These are phyloP conservation scores for Didymella lethalis DNA, from an alignment of 2,329 filamentous ascomycete species.

Conservation along the genomic window DNA sequence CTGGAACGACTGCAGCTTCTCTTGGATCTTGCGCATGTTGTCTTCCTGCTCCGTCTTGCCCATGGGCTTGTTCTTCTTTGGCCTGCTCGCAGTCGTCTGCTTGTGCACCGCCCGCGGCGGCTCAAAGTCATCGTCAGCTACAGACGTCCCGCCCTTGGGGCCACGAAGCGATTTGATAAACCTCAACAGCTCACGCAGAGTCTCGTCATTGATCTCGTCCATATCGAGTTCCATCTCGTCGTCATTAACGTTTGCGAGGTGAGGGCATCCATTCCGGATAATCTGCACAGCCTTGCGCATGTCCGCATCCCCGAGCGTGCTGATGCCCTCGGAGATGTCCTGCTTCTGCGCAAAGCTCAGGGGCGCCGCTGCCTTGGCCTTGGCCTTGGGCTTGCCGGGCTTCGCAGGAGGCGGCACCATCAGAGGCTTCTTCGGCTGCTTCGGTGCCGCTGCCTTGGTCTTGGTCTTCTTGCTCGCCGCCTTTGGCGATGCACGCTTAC, in stretches of 20 bases:
- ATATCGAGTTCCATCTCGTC: constrained; percentile 72
- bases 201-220: constrained; percentile 63
- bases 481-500: constrained; percentile 65
- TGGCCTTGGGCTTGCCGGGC: constrained; percentile 55
- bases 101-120: constrained; percentile 51
- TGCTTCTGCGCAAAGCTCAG: constrained; percentile 85
- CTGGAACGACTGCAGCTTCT: constrained; percentile 59
- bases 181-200: constrained; percentile 63
- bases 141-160: constrained; percentile 46
- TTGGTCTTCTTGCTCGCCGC: constrained; percentile 57
- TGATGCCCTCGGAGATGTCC: constrained; percentile 85
- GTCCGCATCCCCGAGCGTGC: constrained; percentile 77
- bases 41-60: constrained; percentile 74
- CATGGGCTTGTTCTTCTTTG: constrained; percentile 81
- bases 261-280: constrained; percentile 82
- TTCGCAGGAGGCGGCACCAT: constrained; percentile 43
- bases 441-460: constrained; percentile 37
- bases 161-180: constrained; percentile 58
- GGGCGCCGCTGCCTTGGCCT: constrained; percentile 67
- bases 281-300: constrained; percentile 85
- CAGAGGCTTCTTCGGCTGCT: constrained; percentile 42
- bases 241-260: constrained; percentile 65
- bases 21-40: constrained; percentile 69
- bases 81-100: constrained; percentile 58
- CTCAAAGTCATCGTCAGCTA: constrained; percentile 60